Conservation (phyloP, 805 yeast genomes). For the Monosporozyma unispora region DNA sequence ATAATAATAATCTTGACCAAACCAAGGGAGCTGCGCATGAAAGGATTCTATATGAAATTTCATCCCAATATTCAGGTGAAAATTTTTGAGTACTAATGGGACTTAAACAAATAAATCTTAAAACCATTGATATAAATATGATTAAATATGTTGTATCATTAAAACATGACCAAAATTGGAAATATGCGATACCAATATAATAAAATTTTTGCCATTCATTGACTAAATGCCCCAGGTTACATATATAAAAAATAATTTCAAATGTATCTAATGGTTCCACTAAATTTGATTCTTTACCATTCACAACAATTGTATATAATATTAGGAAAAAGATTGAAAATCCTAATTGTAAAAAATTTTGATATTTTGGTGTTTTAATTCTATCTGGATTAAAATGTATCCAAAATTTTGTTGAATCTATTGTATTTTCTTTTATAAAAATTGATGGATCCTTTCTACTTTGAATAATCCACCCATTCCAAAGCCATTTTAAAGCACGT, state of each 20-base stretch:
- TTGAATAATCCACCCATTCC: slow-evolving; percentile 91
- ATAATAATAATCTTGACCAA: slow-evolving; percentile 73
- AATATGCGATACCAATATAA: slow-evolving; percentile 63
- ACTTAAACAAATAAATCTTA: slow-evolving; percentile 38
- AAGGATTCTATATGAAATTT: slow-evolving; percentile 56
- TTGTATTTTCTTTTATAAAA: slow-evolving; percentile 55
- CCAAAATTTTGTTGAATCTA: slow-evolving; percentile 43
- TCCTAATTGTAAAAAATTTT: slow-evolving; percentile 59
- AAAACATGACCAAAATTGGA: slow-evolving; percentile 73
- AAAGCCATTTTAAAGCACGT: slow-evolving; percentile 78
- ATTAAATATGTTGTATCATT: slow-evolving; percentile 61
- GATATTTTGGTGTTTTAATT: slow-evolving; percentile 77
- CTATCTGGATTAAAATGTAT: slow-evolving; percentile 76
- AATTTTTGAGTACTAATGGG: slow-evolving; percentile 18
- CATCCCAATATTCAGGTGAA: slow-evolving; percentile 35
- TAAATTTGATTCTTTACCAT: slow-evolving; percentile 37
- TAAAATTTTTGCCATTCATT: slow-evolving; percentile 67
- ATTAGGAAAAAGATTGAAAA: slow-evolving; percentile 56
- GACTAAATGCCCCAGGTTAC: slow-evolving; percentile 54
- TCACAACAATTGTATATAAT: slow-evolving; percentile 56
- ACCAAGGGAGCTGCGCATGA: slow-evolving; percentile 80
- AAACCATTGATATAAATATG: slow-evolving; percentile 42
- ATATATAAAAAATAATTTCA: slow-evolving; percentile 52
- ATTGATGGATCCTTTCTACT: slow-evolving; percentile 58
- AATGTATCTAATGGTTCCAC: slow-evolving; percentile 33